These are phyloP conservation scores for Singerocomus inundabilis DNA, from an alignment of 1,284 basidiomycete genomes.

Conservation along the genomic window DNA sequence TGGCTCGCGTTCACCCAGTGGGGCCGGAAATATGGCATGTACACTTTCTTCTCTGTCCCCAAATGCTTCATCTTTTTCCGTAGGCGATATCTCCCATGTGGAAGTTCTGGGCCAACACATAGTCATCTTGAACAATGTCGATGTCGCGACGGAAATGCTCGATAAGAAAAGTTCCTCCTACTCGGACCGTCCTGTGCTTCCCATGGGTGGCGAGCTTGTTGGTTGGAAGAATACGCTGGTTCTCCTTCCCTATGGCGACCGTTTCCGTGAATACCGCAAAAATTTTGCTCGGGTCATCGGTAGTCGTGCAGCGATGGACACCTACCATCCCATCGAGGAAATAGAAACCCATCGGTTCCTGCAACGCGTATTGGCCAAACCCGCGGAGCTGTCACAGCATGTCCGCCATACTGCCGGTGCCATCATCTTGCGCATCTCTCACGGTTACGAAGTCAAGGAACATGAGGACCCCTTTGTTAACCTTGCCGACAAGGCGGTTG, in stretches of 20 bases:
- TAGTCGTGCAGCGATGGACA: conserved; percentile 46
- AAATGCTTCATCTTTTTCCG: not conserved
- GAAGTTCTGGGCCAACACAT: conserved; percentile 60
- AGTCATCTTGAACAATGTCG: conserved; percentile 56
- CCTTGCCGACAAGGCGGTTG: conserved; percentile 54
- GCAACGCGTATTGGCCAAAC: conserved; percentile 51
- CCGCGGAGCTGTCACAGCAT: conserved; percentile 51
- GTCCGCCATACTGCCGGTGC: conserved; percentile 59
- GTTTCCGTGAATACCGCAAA: conserved; percentile 60
- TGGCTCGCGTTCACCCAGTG: conserved; percentile 35
- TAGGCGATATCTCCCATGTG: conserved; percentile 60
- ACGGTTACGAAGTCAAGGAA: conserved; percentile 61
- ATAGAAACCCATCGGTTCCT: conserved; percentile 56
- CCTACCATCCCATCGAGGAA: conserved; percentile 50
- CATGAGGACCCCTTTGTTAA: conserved; percentile 55
- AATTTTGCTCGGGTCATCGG: conserved; percentile 60
- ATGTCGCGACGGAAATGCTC: conserved; percentile 56
- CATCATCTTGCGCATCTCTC: conserved; percentile 57
- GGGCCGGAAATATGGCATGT: conserved; percentile 34
- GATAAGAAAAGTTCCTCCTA: conserved; percentile 69
- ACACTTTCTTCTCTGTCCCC: not conserved
- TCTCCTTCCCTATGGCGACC: conserved; percentile 59
- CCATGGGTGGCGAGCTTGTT: conserved; percentile 62
- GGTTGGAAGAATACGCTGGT: conserved; percentile 67
- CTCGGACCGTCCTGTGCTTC: conserved; percentile 60